Base-by-base conservation (phyloP, 192 early-diverging fungal species). In the Coemansia sp. region DNA sequence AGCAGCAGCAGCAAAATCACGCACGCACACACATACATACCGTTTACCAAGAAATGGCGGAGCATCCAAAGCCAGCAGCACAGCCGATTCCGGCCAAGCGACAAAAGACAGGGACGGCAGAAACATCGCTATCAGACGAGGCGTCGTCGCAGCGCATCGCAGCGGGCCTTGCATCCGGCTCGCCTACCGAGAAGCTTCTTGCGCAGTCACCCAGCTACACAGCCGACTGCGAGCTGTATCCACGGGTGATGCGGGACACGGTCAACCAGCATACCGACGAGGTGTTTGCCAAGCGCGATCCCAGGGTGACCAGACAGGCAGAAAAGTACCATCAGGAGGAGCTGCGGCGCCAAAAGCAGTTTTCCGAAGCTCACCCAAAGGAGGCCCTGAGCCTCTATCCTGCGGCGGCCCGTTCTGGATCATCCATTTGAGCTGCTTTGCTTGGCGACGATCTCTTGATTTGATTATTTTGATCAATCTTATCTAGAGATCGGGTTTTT, bases 171-270 rank as follows among this genome's bases (percentile, higher is more conserved):
- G 60, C 49, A 53, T 51, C 62, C 0, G 51, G 58, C 14, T 65
- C 59, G 32, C 60, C 64, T 0, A 59, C 61, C 5, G 71, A 73
- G 25, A 34, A 50, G 55, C 71, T 73, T 16, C 48, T 73, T 8
- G 62, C 51, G 0, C 53, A 59, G 29, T 68, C 65, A 28, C 61
- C 75, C 14, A 64, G 14, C 52, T 77, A 68, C 55, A 65, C 52
- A 0, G 53, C 57, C 27, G 25, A 34, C 55, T 81, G 78, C 48
- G 78, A 81, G 52, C 51, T 81, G 62, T 75, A 81, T 36, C 78
- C 78, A 9, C 61, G 61, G 24, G 72, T 65, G 0, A 53, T 81
- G 72, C 72, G 78, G 14, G 78, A 81, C 46, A 61, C 63, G 1
- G 52, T 69, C 53, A 81, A 81, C 47, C 68, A 68, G 61, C 46